Evolutionary conservation across 805 yeast species (phyloP).

Genomic region (Vanderwaltozyma tropicalis): DNA sequence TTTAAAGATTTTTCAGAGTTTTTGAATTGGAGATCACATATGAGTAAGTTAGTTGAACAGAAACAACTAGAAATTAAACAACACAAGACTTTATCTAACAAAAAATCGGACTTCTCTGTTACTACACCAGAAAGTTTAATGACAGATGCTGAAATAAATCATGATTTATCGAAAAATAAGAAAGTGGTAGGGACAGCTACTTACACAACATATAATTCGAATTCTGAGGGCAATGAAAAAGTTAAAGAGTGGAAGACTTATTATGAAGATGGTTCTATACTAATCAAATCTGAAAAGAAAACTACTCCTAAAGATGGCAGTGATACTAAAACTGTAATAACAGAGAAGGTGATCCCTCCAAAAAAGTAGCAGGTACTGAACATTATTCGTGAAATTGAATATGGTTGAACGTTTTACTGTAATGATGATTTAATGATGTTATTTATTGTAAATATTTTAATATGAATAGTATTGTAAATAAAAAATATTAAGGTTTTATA

Average conservation of each 20-base stretch:
- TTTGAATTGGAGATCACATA: constrained; percentile 55
- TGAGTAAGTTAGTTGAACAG: constrained; percentile 36
- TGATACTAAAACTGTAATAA: constrained; percentile 26
- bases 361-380: constrained; percentile 5
- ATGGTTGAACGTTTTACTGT: no score
- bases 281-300: constrained; percentile 31
- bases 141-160: constrained; percentile 3
- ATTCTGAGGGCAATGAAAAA: constrained; percentile 38
- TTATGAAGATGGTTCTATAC: constrained; percentile 35
- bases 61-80: constrained; percentile 11
- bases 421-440: no score
- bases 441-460: not conserved
- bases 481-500: not conserved
- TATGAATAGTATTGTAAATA: not conserved
- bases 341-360: constrained; percentile 15
- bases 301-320: constrained; percentile 31
- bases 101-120: not conserved
- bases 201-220: constrained; percentile 28
- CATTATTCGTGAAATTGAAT: no score
- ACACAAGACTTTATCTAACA: no score
- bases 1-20: constrained; percentile 57
- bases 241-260: constrained; percentile 29
- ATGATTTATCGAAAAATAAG: constrained; percentile 6
- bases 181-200: constrained; percentile 32
- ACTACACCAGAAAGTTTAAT: constrained; percentile 22